Conservation (phyloP, 2,329 filamentous ascomycete genomes). For the Madurella mycetomatis region DNA sequence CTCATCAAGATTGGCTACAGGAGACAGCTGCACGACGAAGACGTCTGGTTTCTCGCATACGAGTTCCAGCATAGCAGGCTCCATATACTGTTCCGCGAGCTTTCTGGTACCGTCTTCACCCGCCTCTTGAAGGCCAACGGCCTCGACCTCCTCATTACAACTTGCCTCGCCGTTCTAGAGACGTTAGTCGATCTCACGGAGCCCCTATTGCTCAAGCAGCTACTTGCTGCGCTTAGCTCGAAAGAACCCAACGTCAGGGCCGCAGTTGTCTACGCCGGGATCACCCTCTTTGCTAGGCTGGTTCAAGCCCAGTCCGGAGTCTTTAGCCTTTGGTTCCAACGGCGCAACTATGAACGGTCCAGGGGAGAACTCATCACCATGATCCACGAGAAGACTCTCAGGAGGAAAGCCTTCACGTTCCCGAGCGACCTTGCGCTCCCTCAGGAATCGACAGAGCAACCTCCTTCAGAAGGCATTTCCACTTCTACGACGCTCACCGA, state of each 20-base stretch:
- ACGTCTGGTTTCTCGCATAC: conserved; percentile 75
- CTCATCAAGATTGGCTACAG: conserved; percentile 62
- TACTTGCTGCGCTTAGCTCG: conserved; percentile 63
- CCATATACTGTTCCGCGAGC: conserved; percentile 67
- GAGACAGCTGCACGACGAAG: conserved; percentile 67
- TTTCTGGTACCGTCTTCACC: conserved; percentile 66
- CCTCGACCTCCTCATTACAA: conserved; percentile 68
- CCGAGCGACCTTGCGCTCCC: conserved; percentile 24
- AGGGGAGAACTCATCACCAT: conserved; percentile 83
- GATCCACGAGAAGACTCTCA: conserved; percentile 73
- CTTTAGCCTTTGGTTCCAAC: conserved; percentile 74
- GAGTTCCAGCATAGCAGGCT: conserved; percentile 78
- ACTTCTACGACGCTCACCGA: conserved; percentile 22
- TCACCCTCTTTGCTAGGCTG: conserved; percentile 58
- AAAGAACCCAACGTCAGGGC: conserved; percentile 45
- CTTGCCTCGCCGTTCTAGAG: conserved; percentile 59
- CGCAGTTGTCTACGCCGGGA: conserved; percentile 60
- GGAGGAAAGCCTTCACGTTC: conserved; percentile 53
- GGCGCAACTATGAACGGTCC: conserved; percentile 77
- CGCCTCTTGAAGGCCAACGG: conserved; percentile 73
- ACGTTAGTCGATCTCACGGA: conserved; percentile 51
- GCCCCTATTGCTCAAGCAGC: conserved; percentile 66
- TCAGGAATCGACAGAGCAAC: neutral
- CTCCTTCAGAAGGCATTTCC: conserved; percentile 9
- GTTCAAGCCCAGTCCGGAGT: conserved; percentile 61